Percentiles rank a stretch among this genome's conserved stretches.
phyloP scores from a whole-genome alignment of 768 basidiomycete species.

The Auriscalpium microsporum region DNA sequence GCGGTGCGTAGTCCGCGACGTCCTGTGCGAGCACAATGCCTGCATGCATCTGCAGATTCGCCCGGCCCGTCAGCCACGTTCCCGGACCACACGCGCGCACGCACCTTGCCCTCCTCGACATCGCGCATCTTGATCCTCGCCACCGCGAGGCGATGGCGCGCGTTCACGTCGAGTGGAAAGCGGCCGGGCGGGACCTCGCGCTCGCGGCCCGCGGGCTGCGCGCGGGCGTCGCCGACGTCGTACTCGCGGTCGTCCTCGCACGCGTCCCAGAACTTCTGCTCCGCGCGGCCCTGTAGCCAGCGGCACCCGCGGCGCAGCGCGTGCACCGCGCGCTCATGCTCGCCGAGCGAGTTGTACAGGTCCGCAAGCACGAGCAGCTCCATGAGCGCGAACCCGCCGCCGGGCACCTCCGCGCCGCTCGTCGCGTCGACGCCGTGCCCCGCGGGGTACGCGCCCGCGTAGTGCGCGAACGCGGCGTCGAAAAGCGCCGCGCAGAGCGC shows the following conservation, averaged over 20 bases:
- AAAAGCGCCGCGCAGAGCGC: conserved; percentile 56
- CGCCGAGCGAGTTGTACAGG: conserved; percentile 62
- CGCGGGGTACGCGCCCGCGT: conserved; percentile 40
- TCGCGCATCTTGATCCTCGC: conserved; percentile 77
- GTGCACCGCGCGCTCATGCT: conserved; percentile 58
- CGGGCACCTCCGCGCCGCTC: conserved; percentile 17
- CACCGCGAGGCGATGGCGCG: conserved; percentile 77
- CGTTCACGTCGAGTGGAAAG: conserved; percentile 62
- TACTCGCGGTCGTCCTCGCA: conserved; percentile 87
- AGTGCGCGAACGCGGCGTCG: conserved; percentile 66
- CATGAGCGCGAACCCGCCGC: conserved; percentile 43
- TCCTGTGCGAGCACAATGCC: conserved; percentile 63
- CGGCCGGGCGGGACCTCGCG: conserved; percentile 48
- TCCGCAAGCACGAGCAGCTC: conserved; percentile 84
- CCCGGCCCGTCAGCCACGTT: too few species aligned
- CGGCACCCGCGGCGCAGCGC: conserved; percentile 69
- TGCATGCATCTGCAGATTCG: conserved; percentile 57
- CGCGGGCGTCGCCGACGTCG: conserved; percentile 37
- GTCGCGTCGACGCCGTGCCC: conserved; percentile 35
- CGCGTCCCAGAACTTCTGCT: conserved; percentile 72
- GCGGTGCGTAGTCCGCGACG: conserved; percentile 62
- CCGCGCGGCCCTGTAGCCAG: conserved; percentile 82
- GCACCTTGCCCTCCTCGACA: conserved; percentile 72
- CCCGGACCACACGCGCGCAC: conserved; percentile 9
- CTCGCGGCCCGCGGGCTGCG: conserved; percentile 13